A percentile compares a stretch with the other conserved stretches of the same genome.
Conservation (phyloP, 768 basidiomycete genomes). For the Lactarius akahatsu region DNA sequence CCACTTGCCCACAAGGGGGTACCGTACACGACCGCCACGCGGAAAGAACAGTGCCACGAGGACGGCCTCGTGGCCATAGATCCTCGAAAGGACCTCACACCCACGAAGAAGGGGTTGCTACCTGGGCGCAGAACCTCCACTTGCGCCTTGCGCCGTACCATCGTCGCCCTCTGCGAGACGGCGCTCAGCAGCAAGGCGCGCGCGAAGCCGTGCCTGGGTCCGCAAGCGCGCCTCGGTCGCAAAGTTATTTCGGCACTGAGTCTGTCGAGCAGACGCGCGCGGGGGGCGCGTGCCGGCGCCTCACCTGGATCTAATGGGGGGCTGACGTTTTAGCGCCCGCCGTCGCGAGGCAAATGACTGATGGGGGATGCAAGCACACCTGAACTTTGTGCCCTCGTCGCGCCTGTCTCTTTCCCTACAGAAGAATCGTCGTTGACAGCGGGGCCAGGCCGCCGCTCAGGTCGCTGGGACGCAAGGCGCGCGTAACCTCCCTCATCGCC, state of each 20-base stretch:
- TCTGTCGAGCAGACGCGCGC: constrained; percentile 43
- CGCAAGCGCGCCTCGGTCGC: constrained; percentile 31
- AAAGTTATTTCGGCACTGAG: constrained; percentile 45
- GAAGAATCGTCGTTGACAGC: constrained; percentile 19
- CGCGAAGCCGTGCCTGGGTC: constrained; percentile 24
- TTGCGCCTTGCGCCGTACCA: not conserved
- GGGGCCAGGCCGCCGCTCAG: constrained; percentile 6
- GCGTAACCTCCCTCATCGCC: not conserved
- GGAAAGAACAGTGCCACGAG: not conserved
- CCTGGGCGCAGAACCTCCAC: not conserved
- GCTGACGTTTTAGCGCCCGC: constrained; percentile 8
- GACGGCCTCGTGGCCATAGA: not conserved
- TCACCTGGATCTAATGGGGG: not conserved
- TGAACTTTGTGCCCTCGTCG: constrained; percentile 5
- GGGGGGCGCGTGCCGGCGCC: constrained; percentile 31
- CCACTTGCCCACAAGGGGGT: not conserved
- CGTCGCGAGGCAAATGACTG: constrained; percentile 25
- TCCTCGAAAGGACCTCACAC: not conserved
- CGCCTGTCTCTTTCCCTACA: not conserved
- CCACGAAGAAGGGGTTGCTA: not conserved
- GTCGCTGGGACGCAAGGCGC: not conserved
- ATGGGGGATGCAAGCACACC: constrained; percentile 17
- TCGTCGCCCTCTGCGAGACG: not conserved
- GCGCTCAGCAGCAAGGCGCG: constrained; percentile 20
- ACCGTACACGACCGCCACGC: not conserved